Conservation (phyloP, 352 stramenopile species). For the Thraustochytrium striatum region DNA sequence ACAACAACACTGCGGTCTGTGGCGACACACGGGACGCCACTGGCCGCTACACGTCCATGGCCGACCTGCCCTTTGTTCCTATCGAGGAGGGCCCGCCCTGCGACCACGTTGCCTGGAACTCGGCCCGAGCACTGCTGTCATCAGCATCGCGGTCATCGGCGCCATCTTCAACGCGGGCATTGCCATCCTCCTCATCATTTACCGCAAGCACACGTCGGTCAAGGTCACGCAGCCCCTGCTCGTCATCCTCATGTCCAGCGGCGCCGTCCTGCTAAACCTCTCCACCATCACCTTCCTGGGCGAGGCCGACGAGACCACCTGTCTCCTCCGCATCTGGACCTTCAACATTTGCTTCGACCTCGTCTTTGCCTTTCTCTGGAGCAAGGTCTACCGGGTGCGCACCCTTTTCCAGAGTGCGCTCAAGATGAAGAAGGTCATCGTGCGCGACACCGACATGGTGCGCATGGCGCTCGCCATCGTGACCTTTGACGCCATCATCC, state of each 20-base stretch:
- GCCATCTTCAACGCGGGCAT: neutral
- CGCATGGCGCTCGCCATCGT: neutral
- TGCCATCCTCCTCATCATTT: neutral
- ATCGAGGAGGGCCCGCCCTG: neutral
- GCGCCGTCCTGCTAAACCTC: neutral
- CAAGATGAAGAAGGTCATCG: neutral
- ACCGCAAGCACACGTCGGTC: neutral
- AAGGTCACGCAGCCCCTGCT: neutral
- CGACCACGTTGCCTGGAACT: neutral
- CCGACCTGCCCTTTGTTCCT: neutral
- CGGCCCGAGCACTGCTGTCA: neutral
- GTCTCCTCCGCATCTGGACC: neutral
- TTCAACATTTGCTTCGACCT: slow-evolving; percentile 3
- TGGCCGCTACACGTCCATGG: neutral
- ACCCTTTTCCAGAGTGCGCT: neutral
- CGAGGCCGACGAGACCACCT: neutral
- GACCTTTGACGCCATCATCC: neutral
- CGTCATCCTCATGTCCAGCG: neutral
- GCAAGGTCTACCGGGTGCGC: neutral
- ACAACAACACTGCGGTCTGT: neutral
- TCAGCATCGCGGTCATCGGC: neutral
- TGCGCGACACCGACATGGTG: neutral
- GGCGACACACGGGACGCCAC: neutral
- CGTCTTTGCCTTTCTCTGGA: neutral
- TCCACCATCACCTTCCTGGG: neutral